phyloP scores from a whole-genome alignment of 441 rosid species.

The Gossypium trilobum region DNA sequence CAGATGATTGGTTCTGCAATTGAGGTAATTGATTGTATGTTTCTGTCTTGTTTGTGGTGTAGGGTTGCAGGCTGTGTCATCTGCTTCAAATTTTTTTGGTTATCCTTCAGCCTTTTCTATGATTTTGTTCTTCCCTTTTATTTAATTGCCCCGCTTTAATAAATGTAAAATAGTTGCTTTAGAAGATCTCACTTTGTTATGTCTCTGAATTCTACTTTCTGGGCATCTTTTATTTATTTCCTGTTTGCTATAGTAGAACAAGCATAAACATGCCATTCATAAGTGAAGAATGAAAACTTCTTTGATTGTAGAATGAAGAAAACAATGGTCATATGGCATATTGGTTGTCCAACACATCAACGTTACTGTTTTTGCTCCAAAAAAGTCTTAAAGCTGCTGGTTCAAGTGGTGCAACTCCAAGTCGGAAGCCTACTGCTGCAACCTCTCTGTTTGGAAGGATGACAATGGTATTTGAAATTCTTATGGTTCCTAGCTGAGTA shows the following conservation, averaged over 20 bases:
- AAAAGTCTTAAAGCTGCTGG: constrained; percentile 65
- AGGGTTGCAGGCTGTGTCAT: not conserved
- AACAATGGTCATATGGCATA: constrained; percentile 85
- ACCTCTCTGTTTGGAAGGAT: constrained; percentile 91
- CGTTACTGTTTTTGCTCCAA: constrained; percentile 83
- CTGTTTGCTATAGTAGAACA: not conserved
- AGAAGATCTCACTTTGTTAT: not conserved
- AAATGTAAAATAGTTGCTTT: constrained; percentile 1
- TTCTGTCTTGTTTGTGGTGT: constrained; percentile 6
- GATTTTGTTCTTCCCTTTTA: not conserved
- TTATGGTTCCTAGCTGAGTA: constrained; percentile 8
- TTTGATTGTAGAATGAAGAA: constrained; percentile 68
- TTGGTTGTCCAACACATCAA: constrained; percentile 89
- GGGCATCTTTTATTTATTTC: not conserved
- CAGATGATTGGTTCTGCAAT: constrained; percentile 96
- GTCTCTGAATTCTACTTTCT: not conserved
- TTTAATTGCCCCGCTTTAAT: not conserved
- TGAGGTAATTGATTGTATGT: constrained; percentile 48
- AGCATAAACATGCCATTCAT: not conserved
- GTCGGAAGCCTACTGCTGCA: constrained; percentile 56
- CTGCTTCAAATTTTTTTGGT: not conserved
- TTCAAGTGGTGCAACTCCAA: constrained; percentile 53
- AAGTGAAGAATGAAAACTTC: constrained; percentile 6
- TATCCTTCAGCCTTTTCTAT: not conserved
- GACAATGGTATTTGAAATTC: constrained; percentile 56